Evolutionary conservation across 371 early-diverging fungal species (phyloP), one percentile per base, ranked within the genome.

Genomic region (Apophysomyces sp.): DNA sequence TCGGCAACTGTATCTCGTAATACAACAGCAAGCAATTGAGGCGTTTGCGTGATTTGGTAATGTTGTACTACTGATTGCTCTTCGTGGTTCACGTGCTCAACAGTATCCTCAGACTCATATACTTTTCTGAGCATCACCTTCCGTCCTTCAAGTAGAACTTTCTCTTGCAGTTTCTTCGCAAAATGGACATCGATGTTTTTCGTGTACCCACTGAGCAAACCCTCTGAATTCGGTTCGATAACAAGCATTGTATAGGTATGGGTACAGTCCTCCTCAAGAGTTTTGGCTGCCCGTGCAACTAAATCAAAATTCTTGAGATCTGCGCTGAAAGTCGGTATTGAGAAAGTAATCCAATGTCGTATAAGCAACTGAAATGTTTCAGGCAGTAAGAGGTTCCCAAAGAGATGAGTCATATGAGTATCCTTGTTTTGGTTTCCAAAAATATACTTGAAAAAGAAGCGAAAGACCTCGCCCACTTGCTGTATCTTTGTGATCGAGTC

Each of bases 11-110:
- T 73, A 53, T 78, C 79, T 4, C 60, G 52, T 1, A 81, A 40
- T 15, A 81, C 32, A 13, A 73, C 60, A 9, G 57, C 36, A 3
- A 81, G 26, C 1, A 78, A 53, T 29, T 69, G 69, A 7, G 81
- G 81, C 1, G 81, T 75, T 41, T 78, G 81, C 4, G 79, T 78
- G 28, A 78, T 72, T 28, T 68, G 64, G 34, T 60, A 78, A 4
- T 63, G 57, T 11, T 63, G 66, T 12, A 31, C 52, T 13, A 34
- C 13, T 1, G 34, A 34, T 13, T 34, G 34, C 13, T 34, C 11
- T 11, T 9, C 37, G 32, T 36, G 13, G 12, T 65, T 8, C 31
- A 61, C 53, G 30, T 15, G 21, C 4, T 73, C 65, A 1, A 61
- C 52, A 1, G 52, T 40, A 16, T 63, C 64, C 1, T 79, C 75